Conservation (phyloP, 1,139 yeast species). For the Blastobotrys illinoisensis region DNA sequence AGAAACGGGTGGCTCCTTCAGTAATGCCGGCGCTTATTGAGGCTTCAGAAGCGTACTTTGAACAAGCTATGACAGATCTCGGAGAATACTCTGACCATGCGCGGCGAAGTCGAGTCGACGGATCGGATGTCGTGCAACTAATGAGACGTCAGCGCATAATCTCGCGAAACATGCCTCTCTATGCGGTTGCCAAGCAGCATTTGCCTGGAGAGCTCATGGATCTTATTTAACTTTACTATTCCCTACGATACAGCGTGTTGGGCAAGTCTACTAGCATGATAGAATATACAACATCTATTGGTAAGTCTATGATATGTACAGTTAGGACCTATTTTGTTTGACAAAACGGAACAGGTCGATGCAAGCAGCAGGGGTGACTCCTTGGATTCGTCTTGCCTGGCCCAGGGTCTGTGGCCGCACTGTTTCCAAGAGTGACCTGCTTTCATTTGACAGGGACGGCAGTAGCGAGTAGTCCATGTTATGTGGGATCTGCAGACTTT, state of each 20-base stretch:
- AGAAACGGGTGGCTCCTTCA: slow-evolving; percentile 18
- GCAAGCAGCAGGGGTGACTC: slow-evolving; percentile 69
- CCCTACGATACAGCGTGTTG: not conserved
- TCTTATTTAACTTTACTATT: not conserved
- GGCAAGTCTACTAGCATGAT: too few relatives aligned
- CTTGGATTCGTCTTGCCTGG: slow-evolving; percentile 90
- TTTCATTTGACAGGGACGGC: slow-evolving; percentile 63
- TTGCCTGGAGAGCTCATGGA: slow-evolving; percentile 29
- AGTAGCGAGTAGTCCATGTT: slow-evolving; percentile 55
- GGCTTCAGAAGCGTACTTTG: slow-evolving; percentile 27
- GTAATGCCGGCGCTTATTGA: slow-evolving; percentile 26
- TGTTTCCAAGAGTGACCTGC: slow-evolving; percentile 59
- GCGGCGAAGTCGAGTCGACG: slow-evolving; percentile 27
- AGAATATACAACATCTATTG: too few relatives aligned
- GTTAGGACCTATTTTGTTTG: slow-evolving; percentile 9
- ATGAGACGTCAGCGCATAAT: slow-evolving; percentile 25
- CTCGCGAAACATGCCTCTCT: slow-evolving; percentile 14
- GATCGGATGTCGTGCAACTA: slow-evolving; percentile 26
- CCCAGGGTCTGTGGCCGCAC: slow-evolving; percentile 88
- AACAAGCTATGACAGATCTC: slow-evolving; percentile 25
- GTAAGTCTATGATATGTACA: slow-evolving; percentile 1
- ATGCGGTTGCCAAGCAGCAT: slow-evolving; percentile 24
- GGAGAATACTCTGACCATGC: slow-evolving; percentile 30
- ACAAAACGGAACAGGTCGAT: slow-evolving; percentile 31
- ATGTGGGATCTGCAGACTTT: slow-evolving; percentile 59